These are phyloP conservation scores for Ustilago bromivora DNA, from an alignment of 1,284 basidiomycete genomes.

Conservation along the genomic window DNA sequence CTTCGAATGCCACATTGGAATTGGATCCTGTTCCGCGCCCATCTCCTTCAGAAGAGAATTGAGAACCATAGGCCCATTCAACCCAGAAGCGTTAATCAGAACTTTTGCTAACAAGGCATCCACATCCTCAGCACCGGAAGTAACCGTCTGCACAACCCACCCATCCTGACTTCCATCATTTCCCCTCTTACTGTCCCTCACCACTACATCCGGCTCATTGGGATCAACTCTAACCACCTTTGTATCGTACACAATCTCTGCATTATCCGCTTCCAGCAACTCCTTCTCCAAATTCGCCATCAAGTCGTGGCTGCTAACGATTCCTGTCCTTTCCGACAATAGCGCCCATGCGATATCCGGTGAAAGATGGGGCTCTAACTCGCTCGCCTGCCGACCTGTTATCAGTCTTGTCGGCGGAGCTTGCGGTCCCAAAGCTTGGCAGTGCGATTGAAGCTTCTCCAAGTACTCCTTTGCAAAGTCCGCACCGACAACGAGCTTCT, in stretches of 20 bases:
- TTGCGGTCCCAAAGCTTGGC: slow-evolving; percentile 32
- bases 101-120: slow-evolving; percentile 85
- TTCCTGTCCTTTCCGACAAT: slow-evolving; percentile 88
- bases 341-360: slow-evolving; percentile 79
- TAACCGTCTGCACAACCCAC: slow-evolving; percentile 74
- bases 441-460: slow-evolving; percentile 51
- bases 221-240: slow-evolving; percentile 89
- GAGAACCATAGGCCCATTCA: slow-evolving; percentile 73
- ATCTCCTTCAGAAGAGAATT: slow-evolving; percentile 55
- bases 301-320: slow-evolving; percentile 83
- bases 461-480: slow-evolving; percentile 50
- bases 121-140: slow-evolving; percentile 67
- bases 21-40: slow-evolving; percentile 24
- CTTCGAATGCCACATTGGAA: slow-evolving; percentile 64
- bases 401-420: slow-evolving; percentile 76
- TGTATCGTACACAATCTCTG: slow-evolving; percentile 84
- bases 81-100: slow-evolving; percentile 88
- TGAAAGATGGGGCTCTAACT: slow-evolving; percentile 85
- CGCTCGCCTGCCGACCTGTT: slow-evolving; percentile 78
- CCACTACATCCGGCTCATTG: slow-evolving; percentile 27
- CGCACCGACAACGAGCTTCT: slow-evolving; percentile 75
- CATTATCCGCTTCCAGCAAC: slow-evolving; percentile 78
- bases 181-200: slow-evolving; percentile 42
- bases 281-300: slow-evolving; percentile 85
- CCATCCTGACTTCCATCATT: slow-evolving; percentile 68